phyloP scores from a whole-genome alignment of 805 yeast genomes.

The Ogataea naganishii region DNA sequence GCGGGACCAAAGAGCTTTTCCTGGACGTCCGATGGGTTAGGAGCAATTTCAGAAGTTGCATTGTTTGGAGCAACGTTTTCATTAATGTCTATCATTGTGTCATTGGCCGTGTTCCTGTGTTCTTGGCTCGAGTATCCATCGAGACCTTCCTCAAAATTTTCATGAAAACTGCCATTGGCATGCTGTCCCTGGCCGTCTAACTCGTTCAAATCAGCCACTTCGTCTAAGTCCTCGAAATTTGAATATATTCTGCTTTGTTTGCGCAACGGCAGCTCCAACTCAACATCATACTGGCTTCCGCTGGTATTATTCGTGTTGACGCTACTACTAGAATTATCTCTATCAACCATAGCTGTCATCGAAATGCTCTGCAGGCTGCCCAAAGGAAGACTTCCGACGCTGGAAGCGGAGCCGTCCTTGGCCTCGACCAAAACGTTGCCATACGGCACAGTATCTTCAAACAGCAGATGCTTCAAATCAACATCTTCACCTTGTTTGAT shows the following conservation, averaged over 20 bases:
- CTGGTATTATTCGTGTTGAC: neutral
- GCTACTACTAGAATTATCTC: neutral
- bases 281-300: constrained; percentile 8
- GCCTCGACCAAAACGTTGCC: constrained; percentile 1
- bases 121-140: neutral
- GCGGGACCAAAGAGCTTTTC: neutral
- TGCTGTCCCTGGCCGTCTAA: neutral
- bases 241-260: constrained; percentile 16
- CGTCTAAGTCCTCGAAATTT: constrained; percentile 17
- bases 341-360: constrained; percentile 1
- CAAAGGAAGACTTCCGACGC: neutral
- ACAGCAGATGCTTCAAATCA: constrained; percentile 9
- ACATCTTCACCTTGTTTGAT: constrained; percentile 4
- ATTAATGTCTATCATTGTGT: neutral
- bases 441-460: constrained; percentile 5
- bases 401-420: neutral
- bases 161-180: neutral
- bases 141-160: neutral
- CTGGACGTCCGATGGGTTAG: neutral
- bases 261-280: constrained; percentile 20
- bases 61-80: neutral
- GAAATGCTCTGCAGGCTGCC: neutral
- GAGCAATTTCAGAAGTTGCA: neutral
- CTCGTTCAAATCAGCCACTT: neutral
- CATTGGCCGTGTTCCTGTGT: neutral